Evolutionary conservation across 352 stramenopile species (phyloP).

Genomic region (Stramenopiles sp.): DNA sequence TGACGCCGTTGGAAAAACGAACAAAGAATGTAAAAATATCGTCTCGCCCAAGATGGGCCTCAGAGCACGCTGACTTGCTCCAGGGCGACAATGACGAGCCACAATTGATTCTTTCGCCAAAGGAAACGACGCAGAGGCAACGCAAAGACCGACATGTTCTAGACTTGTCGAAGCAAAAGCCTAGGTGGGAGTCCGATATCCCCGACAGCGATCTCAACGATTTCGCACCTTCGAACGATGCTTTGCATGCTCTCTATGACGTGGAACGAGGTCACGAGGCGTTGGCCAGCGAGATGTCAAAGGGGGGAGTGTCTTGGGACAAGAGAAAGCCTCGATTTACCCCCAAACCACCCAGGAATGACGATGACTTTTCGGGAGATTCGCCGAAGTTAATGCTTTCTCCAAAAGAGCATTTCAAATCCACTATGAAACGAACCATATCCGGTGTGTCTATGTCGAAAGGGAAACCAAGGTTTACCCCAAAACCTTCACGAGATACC

Average conservation of each 20-base stretch:
- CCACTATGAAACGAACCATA: not conserved
- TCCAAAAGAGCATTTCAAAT: not conserved
- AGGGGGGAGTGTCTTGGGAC: not conserved
- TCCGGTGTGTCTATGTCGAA: not conserved
- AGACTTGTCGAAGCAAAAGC: not conserved
- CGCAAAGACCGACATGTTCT: not conserved
- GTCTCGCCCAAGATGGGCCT: not conserved
- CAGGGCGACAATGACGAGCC: not conserved
- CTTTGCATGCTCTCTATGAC: not conserved
- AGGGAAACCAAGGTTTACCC: not conserved
- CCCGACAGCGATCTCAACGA: not conserved
- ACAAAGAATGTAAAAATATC: not conserved
- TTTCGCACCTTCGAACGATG: not conserved
- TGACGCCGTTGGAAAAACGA: not conserved
- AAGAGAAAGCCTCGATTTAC: not conserved
- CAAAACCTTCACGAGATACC: conserved; percentile 2
- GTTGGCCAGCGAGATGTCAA: not conserved
- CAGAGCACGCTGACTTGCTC: not conserved
- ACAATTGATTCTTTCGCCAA: not conserved
- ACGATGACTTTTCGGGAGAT: not conserved
- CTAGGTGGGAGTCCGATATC: not conserved
- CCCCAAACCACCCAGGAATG: not conserved
- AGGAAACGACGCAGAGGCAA: not conserved
- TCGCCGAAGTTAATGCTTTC: not conserved
- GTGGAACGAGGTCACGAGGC: not conserved